Conservation (phyloP, 2,329 filamentous ascomycete species). For the Sporothrix globosa region DNA sequence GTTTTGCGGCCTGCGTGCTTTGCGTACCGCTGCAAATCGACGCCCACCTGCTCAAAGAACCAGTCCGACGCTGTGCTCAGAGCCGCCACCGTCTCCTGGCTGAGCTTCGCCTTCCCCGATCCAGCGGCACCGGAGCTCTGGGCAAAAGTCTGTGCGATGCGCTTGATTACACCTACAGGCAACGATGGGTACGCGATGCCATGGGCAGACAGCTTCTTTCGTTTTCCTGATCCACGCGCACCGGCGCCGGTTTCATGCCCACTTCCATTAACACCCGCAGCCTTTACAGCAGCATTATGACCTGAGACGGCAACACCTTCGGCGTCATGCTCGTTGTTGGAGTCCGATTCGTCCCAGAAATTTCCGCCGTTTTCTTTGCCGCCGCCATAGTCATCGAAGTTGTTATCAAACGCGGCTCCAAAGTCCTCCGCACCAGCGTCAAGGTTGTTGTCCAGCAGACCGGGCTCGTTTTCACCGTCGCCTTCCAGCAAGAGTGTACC, state of each 20-base stretch:
- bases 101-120: conserved; percentile 68
- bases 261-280: background rate
- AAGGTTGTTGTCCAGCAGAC: background rate
- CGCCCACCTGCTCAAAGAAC: conserved; percentile 87
- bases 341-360: conserved; percentile 30
- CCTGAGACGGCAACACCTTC: background rate
- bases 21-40: conserved; percentile 78
- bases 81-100: conserved; percentile 71
- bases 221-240: conserved; percentile 37
- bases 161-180: conserved; percentile 73
- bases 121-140: conserved; percentile 63
- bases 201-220: conserved; percentile 66
- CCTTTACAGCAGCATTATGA: background rate
- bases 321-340: background rate
- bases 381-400: conserved; percentile 28
- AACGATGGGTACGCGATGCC: conserved; percentile 77
- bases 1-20: conserved; percentile 80
- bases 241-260: background rate
- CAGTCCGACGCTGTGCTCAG: conserved; percentile 83
- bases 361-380: conserved; percentile 24
- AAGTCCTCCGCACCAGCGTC: background rate
- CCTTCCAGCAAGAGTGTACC: conserved; percentile 2
- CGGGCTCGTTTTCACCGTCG: conserved; percentile 23
- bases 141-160: conserved; percentile 70
- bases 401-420: background rate